These are phyloP conservation scores for Lactarius psammicola DNA, from an alignment of 768 basidiomycete genomes.

Conservation along the genomic window DNA sequence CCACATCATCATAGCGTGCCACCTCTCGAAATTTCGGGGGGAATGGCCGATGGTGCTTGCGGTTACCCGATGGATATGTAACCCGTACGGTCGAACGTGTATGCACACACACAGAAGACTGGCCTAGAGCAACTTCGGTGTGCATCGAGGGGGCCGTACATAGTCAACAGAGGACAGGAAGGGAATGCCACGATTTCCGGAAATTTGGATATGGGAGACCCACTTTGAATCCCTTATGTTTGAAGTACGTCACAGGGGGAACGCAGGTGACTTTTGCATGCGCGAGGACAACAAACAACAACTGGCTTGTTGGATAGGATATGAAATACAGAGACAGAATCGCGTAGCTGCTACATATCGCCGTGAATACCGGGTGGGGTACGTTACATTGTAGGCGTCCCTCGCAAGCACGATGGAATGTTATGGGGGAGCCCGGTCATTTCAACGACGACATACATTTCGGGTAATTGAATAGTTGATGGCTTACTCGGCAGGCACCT, in stretches of 20 bases:
- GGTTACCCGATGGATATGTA: background rate
- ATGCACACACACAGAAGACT: background rate
- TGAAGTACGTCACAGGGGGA: background rate
- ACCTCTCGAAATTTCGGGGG: background rate
- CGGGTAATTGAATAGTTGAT: background rate
- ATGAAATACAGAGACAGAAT: background rate
- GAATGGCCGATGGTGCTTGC: background rate
- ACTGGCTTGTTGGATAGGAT: background rate
- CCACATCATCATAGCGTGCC: background rate
- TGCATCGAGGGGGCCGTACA: background rate
- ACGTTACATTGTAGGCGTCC: background rate
- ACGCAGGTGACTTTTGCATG: background rate
- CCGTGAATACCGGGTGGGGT: background rate
- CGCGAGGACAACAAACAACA: background rate
- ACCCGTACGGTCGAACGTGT: background rate
- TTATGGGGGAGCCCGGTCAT: background rate
- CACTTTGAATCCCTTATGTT: background rate
- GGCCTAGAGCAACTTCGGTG: background rate
- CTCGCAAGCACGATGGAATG: background rate
- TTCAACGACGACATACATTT: background rate
- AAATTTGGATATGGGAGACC: background rate
- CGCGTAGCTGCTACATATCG: background rate
- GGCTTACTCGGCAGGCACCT: slow-evolving; percentile 19
- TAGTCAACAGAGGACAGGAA: background rate
- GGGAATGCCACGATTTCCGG: background rate